Base-by-base conservation (phyloP, 192 early-diverging fungal genomes). In the Dimargaris cristalligena region DNA sequence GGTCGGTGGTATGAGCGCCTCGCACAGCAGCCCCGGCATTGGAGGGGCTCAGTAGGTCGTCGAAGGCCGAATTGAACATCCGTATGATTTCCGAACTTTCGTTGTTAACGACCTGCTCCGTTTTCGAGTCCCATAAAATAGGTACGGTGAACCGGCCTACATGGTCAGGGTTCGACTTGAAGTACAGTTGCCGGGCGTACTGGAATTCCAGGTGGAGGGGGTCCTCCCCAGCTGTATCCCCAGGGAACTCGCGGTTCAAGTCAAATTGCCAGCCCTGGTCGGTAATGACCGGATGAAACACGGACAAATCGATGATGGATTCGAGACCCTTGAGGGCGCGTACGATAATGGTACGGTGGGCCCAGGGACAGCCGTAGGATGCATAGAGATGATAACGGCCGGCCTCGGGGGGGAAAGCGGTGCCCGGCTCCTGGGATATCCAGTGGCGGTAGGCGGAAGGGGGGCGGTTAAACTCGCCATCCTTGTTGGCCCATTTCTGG, bases 91-190 rank as follows among this genome's bases (percentile, higher is more conserved):
- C 90, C 14, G 81, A 82, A 33, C 71, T 75, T 70, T 92, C 90
- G 63, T 92, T 92, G 79, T 87, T 92, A 4, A 83, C 78, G 58
- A 90, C 88, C 29, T 86, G 90, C 29, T 76, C 32, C 16, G 65
- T 65, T 64, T 88, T 85, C 75, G 82, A 89, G 67, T 92, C 90
- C 88, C 87, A 91, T 11, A 92, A 74, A 32, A 91, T 78, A 34
- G 90, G 90, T 8, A 92, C 90, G 3, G 90, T 92, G 65, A 82
- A 80, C n/a, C 77, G 69, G 70, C 69, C 75, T 34, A 41, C 30
- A 44, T 75, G 78, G 48, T 78, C 59, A 1, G 69, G 62, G 52
- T 85, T 72, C 16, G 81, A 83, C 72, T 87, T 89, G 73, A 82
- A 81, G 68, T 82, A 89, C 4, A 92, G 50, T 38, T 92, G 87